Conservation (phyloP, 2,329 filamentous ascomycete species). For the Fusarium acutatum region DNA sequence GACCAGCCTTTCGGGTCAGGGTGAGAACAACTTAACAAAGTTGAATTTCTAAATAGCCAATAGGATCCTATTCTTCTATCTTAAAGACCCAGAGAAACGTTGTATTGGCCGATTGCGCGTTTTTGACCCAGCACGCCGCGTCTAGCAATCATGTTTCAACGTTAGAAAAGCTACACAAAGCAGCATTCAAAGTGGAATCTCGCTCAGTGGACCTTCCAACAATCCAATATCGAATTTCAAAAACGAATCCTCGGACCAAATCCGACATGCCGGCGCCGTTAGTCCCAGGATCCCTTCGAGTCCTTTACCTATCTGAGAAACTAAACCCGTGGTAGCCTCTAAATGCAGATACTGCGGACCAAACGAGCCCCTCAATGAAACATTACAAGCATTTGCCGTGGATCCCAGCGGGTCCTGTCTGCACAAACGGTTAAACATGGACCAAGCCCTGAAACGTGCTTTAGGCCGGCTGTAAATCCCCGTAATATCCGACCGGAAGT, state of each 20-base stretch:
- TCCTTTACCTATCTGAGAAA: background rate
- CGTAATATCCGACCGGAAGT: background rate
- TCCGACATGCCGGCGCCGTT: background rate
- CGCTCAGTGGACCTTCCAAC: background rate
- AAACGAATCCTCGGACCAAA: background rate
- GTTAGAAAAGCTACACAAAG: fast-evolving
- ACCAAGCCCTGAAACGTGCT: conserved; percentile 6
- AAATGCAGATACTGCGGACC: fast-evolving
- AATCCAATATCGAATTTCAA: background rate
- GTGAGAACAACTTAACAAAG: too few relatives aligned
- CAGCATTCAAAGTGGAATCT: background rate
- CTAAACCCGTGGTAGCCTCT: background rate
- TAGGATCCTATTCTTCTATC: background rate
- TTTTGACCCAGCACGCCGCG: fast-evolving
- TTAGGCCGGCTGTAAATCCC: background rate
- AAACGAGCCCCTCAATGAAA: background rate
- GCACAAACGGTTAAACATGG: background rate
- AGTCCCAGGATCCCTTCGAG: background rate
- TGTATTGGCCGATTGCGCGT: background rate
- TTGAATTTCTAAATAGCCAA: background rate
- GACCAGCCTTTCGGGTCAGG: background rate
- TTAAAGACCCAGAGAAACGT: background rate
- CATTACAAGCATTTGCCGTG: background rate
- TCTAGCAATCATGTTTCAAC: background rate
- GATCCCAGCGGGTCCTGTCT: background rate